Conservation (phyloP, 2,329 filamentous ascomycete species). For the Fusarium sp. region DNA sequence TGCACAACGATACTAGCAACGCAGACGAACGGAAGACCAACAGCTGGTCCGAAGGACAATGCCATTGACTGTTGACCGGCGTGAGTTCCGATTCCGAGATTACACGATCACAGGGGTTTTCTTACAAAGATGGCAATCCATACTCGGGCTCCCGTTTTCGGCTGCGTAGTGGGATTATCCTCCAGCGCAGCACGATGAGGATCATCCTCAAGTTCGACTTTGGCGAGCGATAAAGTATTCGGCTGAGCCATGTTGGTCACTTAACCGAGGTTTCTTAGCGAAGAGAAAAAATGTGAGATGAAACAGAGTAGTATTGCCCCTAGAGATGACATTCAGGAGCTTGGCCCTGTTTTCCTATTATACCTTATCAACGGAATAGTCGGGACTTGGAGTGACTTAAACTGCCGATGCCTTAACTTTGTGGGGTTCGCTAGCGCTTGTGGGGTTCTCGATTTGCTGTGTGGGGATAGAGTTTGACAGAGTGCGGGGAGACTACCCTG, state of each 20-base stretch:
- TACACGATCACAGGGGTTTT: not conserved
- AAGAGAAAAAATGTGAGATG: not conserved
- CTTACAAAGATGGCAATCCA: constrained; percentile 19
- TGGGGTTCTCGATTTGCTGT: not conserved
- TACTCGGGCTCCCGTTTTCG: not conserved
- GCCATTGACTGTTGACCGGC: not conserved
- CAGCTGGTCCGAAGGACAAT: constrained; percentile 7
- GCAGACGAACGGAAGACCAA: constrained; percentile 1
- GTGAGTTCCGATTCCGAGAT: not conserved
- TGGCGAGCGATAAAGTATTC: not conserved
- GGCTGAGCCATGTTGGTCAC: not conserved
- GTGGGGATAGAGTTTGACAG: not conserved
- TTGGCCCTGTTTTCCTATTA: not conserved
- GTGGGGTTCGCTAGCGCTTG: not conserved
- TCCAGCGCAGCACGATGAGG: constrained; percentile 20
- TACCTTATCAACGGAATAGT: not conserved
- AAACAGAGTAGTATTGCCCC: not conserved
- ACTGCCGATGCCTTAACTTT: not conserved
- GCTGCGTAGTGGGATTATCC: constrained; percentile 1
- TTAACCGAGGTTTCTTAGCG: not conserved
- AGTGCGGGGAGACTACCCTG: not conserved
- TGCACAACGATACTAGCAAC: constrained; percentile 7
- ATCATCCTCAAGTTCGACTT: constrained; percentile 15
- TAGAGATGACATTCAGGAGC: not conserved
- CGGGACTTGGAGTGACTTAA: not conserved